These are phyloP conservation scores for Gillenia trifoliata DNA, from an alignment of 306 rosid species.

Conservation along the genomic window DNA sequence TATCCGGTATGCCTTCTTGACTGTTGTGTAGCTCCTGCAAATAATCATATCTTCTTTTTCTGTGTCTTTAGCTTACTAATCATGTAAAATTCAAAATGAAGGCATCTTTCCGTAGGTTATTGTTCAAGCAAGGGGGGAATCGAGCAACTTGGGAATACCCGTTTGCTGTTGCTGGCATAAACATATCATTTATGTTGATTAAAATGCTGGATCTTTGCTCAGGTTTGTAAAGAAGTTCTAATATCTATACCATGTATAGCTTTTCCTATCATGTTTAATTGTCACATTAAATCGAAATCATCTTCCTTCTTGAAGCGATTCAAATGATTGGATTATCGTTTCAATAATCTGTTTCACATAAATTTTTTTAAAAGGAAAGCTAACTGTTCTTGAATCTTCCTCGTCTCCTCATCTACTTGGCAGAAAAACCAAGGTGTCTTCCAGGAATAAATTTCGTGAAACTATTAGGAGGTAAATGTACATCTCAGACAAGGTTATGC, in stretches of 20 bases:
- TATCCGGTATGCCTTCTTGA: constrained; percentile 61
- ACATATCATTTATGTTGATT: constrained; percentile 81
- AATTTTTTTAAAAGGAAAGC: not conserved
- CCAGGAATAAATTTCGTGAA: constrained; percentile 76
- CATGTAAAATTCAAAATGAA: constrained; percentile 65
- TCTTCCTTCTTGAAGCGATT: not conserved
- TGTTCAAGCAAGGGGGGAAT: constrained; percentile 71
- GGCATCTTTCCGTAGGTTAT: constrained; percentile 89
- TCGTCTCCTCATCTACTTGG: constrained; percentile 10
- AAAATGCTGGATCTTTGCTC: constrained; percentile 79
- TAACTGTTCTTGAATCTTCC: constrained; percentile 7
- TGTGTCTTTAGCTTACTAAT: constrained; percentile 39
- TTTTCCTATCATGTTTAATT: not conserved
- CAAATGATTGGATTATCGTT: not conserved
- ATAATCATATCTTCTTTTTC: not conserved
- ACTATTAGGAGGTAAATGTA: constrained; percentile 69
- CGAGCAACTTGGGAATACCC: constrained; percentile 98
- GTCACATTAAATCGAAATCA: not conserved
- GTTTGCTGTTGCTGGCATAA: constrained; percentile 94
- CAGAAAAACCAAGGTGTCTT: constrained; percentile 78
- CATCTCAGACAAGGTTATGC: constrained; percentile 5
- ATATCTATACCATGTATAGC: not conserved
- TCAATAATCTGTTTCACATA: not conserved
- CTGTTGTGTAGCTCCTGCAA: constrained; percentile 11
- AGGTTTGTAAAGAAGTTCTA: constrained; percentile 39